These are phyloP conservation scores for Fusarium ambrosium DNA, from an alignment of 2,329 filamentous ascomycete species.

Conservation along the genomic window DNA sequence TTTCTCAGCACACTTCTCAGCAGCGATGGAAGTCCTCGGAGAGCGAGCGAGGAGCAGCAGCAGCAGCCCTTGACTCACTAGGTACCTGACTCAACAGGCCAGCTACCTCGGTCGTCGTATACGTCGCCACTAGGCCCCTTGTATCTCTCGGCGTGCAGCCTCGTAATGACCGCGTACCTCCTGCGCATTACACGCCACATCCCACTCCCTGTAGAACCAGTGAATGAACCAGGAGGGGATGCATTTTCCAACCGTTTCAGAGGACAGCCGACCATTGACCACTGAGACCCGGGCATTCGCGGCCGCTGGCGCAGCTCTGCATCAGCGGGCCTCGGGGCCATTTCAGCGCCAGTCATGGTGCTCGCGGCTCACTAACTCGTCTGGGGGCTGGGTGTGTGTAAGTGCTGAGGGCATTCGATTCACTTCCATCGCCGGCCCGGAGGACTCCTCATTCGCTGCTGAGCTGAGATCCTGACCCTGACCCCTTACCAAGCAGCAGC, in stretches of 20 bases:
- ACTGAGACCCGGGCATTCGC: conserved; percentile 17
- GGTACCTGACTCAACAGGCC: conserved; percentile 37
- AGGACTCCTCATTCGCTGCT: conserved; percentile 35
- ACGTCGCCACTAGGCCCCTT: conserved; percentile 19
- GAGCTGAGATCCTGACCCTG: conserved; percentile 10
- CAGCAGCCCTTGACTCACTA: conserved; percentile 25
- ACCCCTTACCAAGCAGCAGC: conserved; percentile 48
- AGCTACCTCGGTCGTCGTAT: conserved; percentile 27
- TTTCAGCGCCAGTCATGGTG: conserved; percentile 15
- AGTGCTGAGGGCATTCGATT: conserved; percentile 43
- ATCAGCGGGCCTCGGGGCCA: conserved; percentile 31
- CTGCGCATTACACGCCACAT: conserved; percentile 36
- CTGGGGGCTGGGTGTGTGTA: conserved; percentile 21
- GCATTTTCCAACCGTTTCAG: conserved; percentile 36
- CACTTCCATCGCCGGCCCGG: conserved; percentile 41
- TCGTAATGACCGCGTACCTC: conserved; percentile 43
- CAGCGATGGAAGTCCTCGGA: conserved; percentile 13
- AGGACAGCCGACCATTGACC: conserved; percentile 34
- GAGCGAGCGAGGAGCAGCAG: conserved; percentile 19
- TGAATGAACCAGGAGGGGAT: conserved; percentile 23
- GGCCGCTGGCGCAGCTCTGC: conserved; percentile 21
- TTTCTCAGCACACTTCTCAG: conserved; percentile 25
- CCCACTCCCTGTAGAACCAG: conserved; percentile 22
- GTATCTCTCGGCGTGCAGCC: conserved; percentile 33
- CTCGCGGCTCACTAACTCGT: conserved; percentile 25